Evolutionary conservation across 176 grass and related monocot species (phyloP), one percentile per base, ranked within the genome.

Genomic region (Chrysopogon serrulatus): DNA sequence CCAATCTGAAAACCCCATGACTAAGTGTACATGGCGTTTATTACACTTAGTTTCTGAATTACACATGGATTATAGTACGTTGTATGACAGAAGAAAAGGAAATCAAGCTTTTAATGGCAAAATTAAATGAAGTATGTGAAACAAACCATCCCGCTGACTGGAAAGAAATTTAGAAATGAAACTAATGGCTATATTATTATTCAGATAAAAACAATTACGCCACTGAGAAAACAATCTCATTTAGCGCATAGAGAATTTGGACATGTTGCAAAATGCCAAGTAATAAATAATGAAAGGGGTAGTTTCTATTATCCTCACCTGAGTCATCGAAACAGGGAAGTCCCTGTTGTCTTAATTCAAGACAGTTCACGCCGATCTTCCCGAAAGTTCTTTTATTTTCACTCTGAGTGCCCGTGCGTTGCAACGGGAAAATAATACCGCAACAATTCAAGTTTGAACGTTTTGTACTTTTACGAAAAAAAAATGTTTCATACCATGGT

Each of bases 251-350:
- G 54, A 44, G 72, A 45, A 65, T 65, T 13, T 65, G 23, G n/a
- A 71, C 2, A 10, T 17, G 51, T 44, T 34, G 33, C 11, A 27
- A 71, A 71, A 35, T 65, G 18, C 26, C 11, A 74, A 77, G 63
- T n/a, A 45, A 79, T 19, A 87, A 18, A 43, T 35, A 7, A 84
- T 65, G 77, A 16, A 37, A 65, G 13, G 15, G 28, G 34, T 31
- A 65, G 40, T 37, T n/a, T 86, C 65, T 24, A 57, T 59, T 31
- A 66, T 70, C n/a, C 66, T 90, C 17, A 95, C 93, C 93, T 88
- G 82, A 73, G 18, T 80, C 51, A 39, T 75, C 34, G 49, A 87
- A 80, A 45, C 19, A 66, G 0, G 53, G 60, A 71, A 36, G 76
- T 23, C 27, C 85, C 23, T 87, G 65, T 14, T 77, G 69, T 49